These are phyloP conservation scores for Dioszegia aurantiaca DNA, from an alignment of 768 basidiomycete species.

Conservation along the genomic window DNA sequence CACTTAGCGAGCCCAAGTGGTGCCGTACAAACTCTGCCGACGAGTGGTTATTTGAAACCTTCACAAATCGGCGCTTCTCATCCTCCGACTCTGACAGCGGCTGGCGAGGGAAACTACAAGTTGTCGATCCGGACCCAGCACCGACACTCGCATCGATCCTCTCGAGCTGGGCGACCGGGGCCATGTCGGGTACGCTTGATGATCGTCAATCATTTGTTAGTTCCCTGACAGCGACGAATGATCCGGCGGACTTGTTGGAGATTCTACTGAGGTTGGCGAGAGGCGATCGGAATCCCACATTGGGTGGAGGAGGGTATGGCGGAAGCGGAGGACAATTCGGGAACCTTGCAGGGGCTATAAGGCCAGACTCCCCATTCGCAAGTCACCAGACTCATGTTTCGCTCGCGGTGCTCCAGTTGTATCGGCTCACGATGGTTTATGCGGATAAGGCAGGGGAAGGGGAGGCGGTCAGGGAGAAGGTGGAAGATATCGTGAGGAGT, in stretches of 20 bases:
- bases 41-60: slow-evolving; percentile 64
- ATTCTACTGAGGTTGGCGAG: slow-evolving; percentile 87
- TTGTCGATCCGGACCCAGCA: slow-evolving; percentile 90
- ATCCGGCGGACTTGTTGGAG: slow-evolving; percentile 85
- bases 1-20: slow-evolving; percentile 94
- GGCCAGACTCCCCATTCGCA: slow-evolving; percentile 71
- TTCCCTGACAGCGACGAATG: slow-evolving; percentile 67
- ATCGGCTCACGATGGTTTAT: slow-evolving; percentile 77
- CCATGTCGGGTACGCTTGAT: slow-evolving; percentile 67
- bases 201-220: slow-evolving; percentile 85
- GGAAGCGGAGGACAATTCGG: not conserved
- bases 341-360: not conserved
- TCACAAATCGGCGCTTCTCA: slow-evolving; percentile 16
- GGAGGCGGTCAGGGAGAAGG: slow-evolving; percentile 59
- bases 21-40: slow-evolving; percentile 90
- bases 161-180: slow-evolving; percentile 84
- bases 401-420: slow-evolving; percentile 86
- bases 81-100: slow-evolving; percentile 29
- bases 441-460: slow-evolving; percentile 63
- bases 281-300: slow-evolving; percentile 62
- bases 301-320: slow-evolving; percentile 2
- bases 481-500: slow-evolving; percentile 84
- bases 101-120: slow-evolving; percentile 92
- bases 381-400: slow-evolving; percentile 91
- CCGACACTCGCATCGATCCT: slow-evolving; percentile 88